phyloP scores from a whole-genome alignment of 225 moss, liverwort and hornwort species.

The Bryoerythrophyllum caledonicum region DNA sequence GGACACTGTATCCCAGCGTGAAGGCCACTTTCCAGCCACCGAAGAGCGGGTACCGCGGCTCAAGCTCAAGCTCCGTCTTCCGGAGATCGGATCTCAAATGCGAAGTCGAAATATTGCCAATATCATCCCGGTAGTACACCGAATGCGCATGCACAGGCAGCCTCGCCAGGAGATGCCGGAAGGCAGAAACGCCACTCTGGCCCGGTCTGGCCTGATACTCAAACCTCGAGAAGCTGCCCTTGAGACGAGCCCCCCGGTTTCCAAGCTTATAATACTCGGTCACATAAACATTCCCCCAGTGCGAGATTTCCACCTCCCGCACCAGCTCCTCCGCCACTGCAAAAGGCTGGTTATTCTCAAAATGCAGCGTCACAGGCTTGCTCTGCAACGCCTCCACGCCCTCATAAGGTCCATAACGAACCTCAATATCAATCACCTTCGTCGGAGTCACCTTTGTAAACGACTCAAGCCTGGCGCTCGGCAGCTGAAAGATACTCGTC shows the following conservation, averaged over 20 bases:
- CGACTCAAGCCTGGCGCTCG: slow-evolving; percentile 67
- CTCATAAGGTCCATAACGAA: slow-evolving; percentile 83
- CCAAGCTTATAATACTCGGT: slow-evolving; percentile 81
- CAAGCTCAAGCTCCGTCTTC: slow-evolving; percentile 78
- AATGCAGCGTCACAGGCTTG: slow-evolving; percentile 64
- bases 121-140: slow-evolving; percentile 94
- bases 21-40: slow-evolving; percentile 99
- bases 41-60: slow-evolving; percentile 93
- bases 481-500: slow-evolving; percentile 55
- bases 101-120: slow-evolving; percentile 97
- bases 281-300: slow-evolving; percentile 87
- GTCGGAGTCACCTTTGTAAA: slow-evolving; percentile 69
- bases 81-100: slow-evolving; percentile 74
- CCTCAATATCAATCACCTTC: slow-evolving; percentile 61
- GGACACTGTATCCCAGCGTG: slow-evolving; percentile 84
- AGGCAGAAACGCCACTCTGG: slow-evolving; percentile 73
- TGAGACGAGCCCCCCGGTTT: slow-evolving; percentile 79
- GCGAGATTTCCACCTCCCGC: slow-evolving; percentile 88
- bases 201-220: slow-evolving; percentile 79
- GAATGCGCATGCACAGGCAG: slow-evolving; percentile 85
- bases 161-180: slow-evolving; percentile 69
- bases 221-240: slow-evolving; percentile 93
- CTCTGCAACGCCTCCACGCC: slow-evolving; percentile 47
- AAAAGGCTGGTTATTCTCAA: slow-evolving; percentile 90
- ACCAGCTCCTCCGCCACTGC: slow-evolving; percentile 82